These are phyloP conservation scores for Pistacia atlantica DNA, from an alignment of 345 rosid genomes.

Conservation along the genomic window DNA sequence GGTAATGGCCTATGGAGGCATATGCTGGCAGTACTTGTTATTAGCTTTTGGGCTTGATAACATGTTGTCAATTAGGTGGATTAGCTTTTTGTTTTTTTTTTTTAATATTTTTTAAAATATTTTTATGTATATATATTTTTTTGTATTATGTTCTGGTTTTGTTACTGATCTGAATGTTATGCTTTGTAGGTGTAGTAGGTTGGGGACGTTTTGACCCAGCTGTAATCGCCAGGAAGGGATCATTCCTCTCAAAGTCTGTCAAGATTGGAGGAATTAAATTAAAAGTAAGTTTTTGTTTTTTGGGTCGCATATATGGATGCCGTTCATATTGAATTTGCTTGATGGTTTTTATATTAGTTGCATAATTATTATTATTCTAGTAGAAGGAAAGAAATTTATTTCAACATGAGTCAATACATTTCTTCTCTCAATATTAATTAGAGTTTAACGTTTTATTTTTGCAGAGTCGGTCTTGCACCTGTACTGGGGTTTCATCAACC, in stretches of 20 bases:
- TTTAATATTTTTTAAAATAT: too few species aligned
- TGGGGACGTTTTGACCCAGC: not conserved
- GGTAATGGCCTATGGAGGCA: conserved; percentile 34
- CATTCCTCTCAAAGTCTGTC: conserved; percentile 13
- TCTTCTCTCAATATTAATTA: not conserved
- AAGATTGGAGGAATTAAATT: conserved; percentile 38
- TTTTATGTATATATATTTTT: not conserved
- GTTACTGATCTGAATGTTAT: conserved; percentile 8
- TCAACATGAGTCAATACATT: not conserved
- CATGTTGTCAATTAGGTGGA: conserved; percentile 10
- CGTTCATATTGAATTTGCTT: not conserved
- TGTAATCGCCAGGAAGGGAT: not conserved
- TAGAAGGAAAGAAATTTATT: not conserved
- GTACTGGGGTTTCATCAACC: conserved; percentile 21
- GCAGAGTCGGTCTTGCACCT: conserved; percentile 25
- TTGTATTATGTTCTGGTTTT: not conserved
- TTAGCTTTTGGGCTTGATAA: conserved; percentile 32
- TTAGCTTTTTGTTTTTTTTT: not conserved
- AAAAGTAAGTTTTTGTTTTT: conserved; percentile 23
- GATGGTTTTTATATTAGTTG: not conserved
- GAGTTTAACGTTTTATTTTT: conserved; percentile 9
- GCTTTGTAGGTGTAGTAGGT: conserved; percentile 20
- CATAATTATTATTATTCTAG: not conserved
- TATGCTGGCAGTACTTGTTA: conserved; percentile 23
- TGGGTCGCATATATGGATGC: not conserved